phyloP scores from a whole-genome alignment of 805 yeast species.

The Saccharomycopsis amapae region DNA sequence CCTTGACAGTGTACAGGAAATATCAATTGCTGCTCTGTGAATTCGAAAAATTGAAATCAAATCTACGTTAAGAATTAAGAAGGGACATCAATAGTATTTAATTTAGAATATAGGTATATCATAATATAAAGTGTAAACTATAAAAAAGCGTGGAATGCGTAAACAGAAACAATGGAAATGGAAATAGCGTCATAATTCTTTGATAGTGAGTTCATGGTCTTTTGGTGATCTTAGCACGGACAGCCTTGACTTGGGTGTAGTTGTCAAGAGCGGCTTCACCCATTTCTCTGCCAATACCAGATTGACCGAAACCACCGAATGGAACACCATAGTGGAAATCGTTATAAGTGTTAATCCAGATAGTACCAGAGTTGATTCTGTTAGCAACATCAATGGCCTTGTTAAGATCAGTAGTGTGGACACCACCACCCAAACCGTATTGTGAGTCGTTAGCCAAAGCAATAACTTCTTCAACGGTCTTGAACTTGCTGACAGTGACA shows the following conservation, averaged over 20 bases:
- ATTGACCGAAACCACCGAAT: conserved; percentile 86
- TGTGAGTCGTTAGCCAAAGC: conserved; percentile 61
- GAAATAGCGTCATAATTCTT: too few relatives aligned
- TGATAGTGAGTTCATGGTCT: too few relatives aligned
- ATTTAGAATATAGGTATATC: too few relatives aligned
- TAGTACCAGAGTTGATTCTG: conserved; percentile 65
- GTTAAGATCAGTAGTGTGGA: conserved; percentile 57
- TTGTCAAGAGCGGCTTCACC: conserved; percentile 81
- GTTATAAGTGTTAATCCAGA: conserved; percentile 77
- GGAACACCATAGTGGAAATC: conserved; percentile 84
- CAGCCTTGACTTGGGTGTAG: conserved; percentile 83
- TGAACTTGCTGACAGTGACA: conserved; percentile 61
- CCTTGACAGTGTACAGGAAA: too few relatives aligned
- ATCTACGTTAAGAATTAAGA: too few relatives aligned
- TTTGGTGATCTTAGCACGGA: conserved; percentile 41
- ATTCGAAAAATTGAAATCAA: too few relatives aligned
- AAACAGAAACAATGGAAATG: too few relatives aligned
- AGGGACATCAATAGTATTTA: too few relatives aligned
- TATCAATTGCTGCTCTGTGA: too few relatives aligned
- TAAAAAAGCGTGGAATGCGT: too few relatives aligned
- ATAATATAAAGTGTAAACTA: too few relatives aligned
- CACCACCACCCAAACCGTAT: conserved; percentile 77
- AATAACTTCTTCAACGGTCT: conserved; percentile 59
- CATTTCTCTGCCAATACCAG: conserved; percentile 92
- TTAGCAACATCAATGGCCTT: conserved; percentile 58